Evolutionary conservation across 1,284 basidiomycete genomes (phyloP).

Genomic region (Cryptococcus depauperatus): DNA sequence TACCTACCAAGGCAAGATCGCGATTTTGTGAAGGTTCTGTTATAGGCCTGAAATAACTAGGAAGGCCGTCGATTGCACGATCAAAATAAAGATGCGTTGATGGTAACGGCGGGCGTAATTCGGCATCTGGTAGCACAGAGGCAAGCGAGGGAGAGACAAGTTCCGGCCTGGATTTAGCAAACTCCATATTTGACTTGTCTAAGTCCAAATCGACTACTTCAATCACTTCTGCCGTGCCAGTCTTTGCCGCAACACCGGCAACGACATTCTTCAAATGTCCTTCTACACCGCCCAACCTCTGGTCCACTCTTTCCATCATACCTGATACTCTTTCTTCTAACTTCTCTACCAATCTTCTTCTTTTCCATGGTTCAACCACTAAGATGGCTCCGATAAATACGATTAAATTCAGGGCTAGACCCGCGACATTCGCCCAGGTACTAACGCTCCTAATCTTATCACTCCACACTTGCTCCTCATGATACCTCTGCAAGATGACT

Average conservation of each 20-base stretch:
- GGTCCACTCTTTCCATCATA: conserved; percentile 50
- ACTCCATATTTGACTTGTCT: not conserved
- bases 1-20: conserved; percentile 18
- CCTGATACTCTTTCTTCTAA: conserved; percentile 77
- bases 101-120: not conserved
- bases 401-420: conserved; percentile 71
- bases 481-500: conserved; percentile 70
- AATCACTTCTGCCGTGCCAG: not conserved
- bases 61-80: conserved; percentile 7
- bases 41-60: conserved; percentile 16
- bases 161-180: not conserved
- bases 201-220: not conserved
- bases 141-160: not conserved
- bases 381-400: conserved; percentile 82
- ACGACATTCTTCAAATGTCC: conserved; percentile 2
- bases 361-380: conserved; percentile 89
- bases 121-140: not conserved
- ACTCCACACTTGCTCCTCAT: conserved; percentile 91
- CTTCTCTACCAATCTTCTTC: conserved; percentile 68
- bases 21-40: conserved; percentile 22
- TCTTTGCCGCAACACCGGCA: not conserved
- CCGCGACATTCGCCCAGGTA: conserved; percentile 78
- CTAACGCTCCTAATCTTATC: conserved; percentile 91
- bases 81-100: conserved; percentile 3
- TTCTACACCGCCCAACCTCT: conserved; percentile 21